Evolutionary conservation across 495 filamentous ascomycete species (phyloP), one percentile per base, ranked within the genome.

Genomic region (Articulospora tetracladia): DNA sequence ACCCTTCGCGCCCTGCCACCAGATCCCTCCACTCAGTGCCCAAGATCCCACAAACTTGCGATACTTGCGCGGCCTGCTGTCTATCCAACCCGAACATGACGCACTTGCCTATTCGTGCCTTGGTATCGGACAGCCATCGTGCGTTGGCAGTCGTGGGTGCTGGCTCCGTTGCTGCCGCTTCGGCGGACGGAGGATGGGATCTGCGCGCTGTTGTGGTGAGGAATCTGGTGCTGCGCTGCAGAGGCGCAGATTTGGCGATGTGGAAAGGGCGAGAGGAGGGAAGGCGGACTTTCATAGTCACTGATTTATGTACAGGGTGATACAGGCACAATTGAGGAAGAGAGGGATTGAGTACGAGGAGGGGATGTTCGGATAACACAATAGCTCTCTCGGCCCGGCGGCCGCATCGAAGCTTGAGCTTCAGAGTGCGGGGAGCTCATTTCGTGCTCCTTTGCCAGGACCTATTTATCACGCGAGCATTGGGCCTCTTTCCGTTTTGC

Each of bases 1-100:
- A 98, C 3, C 93, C 93, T 65, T 96, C 89, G 58, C 83, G 84
- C 0, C 90, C 90, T 0, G 86, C 90, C 28, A 90, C 70, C 60
- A 96, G 74, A 58, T 83, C 82, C 53, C 89, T 79, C 93, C 93
- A 98, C 59, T 96, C 88, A 10, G 64, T 71, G 1, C 85, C 83
- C 11, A 96, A 66, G 19, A 82, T 77, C 48, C 76, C 72, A 23
- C 93, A 64, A 4, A 97, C 77, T 1, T 60, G 65, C 1, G 84
- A 83, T 0, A 87, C 90, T 26, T 84, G 79, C 0, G 74, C 64
- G 3, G 84, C 69, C 67, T 97, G 92, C 22, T 69, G 62, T 4
- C 73, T 70, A 8, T 77, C 76, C 51, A 91, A 75, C 15, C 93
- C 93, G 68, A 95, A 95, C 63, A 80, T 80, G 63, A 97, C 83